phyloP scores from a whole-genome alignment of 306 rosid species.

The Castanopsis chinensis region DNA sequence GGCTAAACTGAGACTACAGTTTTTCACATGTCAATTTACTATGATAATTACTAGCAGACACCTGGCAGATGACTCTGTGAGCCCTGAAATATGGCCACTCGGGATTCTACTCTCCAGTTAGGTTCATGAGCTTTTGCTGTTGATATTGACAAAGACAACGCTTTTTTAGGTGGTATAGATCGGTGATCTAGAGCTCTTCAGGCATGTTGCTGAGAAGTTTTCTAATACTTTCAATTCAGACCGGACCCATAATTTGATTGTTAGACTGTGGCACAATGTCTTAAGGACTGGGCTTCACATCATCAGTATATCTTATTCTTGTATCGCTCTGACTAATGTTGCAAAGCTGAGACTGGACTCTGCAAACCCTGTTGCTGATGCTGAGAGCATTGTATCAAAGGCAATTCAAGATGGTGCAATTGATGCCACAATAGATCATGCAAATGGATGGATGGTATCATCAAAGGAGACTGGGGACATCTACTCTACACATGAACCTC shows the following conservation, averaged over 20 bases:
- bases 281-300: constrained; percentile 92
- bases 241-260: no score
- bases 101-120: neutral
- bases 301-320: constrained; percentile 91
- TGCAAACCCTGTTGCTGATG: constrained; percentile 42
- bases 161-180: no score
- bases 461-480: no score
- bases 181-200: no score
- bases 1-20: neutral
- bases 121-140: neutral
- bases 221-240: no score
- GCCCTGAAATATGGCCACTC: neutral
- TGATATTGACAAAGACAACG: no score
- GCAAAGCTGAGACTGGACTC: constrained; percentile 65
- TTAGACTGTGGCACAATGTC: constrained; percentile 28
- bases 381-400: constrained; percentile 91
- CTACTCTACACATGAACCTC: constrained; percentile 46
- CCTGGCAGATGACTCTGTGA: neutral
- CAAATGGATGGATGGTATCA: no score
- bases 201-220: no score
- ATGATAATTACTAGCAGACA: neutral
- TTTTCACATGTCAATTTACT: neutral
- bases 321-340: constrained; percentile 79
- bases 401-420: constrained; percentile 91
- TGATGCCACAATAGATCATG: constrained; percentile 46